Evolutionary conservation across 176 grass and related monocot species (phyloP), one percentile per base, ranked within the genome.

Genomic region (Bromus sterilis): DNA sequence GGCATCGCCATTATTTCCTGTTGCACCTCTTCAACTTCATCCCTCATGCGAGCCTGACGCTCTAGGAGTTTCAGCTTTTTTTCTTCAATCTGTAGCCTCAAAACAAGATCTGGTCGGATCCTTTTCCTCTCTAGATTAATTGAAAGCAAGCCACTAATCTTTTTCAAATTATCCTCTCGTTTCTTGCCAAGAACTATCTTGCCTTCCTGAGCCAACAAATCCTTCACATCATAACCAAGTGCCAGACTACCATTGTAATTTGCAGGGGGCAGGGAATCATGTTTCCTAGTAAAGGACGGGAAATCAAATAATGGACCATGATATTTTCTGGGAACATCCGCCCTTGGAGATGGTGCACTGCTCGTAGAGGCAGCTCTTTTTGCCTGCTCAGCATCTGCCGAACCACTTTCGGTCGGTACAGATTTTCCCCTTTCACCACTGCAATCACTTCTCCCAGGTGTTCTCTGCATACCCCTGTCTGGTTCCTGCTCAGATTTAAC

Each of bases 1-100:
- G 93, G 86, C 93, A 99, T 95, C 77, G 91, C 77, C 97, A 99
- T 96, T 75, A 99, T 99, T 86, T 99, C 97, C 46, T 99, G 93
- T 23, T 99, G 97, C 83, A 93, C 90, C 77, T 91, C 91, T 79
- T 99, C 97, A 91, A 99, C 91, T 83, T 99, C 97, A 84, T 93
- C 87, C 76, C 97, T 93, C 66, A 99, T 64, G 46, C 89, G 93
- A 74, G 91, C 80, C 80, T 99, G 97, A 55, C 84, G 83, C 57
- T 93, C 93, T 64, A 99, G 74, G 72, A 99, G 93, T 88, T 87
- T 95, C 15, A 95, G 85, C 79, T 99, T 99, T 61, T 91, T 99
- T 87, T 99, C 97, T 91, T 99, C 97, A 56, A 99, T 99, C 80
- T 99, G 93, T 60, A 99, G 89, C 71, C 91, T 86, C 64, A 99